Base-by-base conservation (phyloP, 495 filamentous ascomycete species). In the Baudoinia panamericana region DNA sequence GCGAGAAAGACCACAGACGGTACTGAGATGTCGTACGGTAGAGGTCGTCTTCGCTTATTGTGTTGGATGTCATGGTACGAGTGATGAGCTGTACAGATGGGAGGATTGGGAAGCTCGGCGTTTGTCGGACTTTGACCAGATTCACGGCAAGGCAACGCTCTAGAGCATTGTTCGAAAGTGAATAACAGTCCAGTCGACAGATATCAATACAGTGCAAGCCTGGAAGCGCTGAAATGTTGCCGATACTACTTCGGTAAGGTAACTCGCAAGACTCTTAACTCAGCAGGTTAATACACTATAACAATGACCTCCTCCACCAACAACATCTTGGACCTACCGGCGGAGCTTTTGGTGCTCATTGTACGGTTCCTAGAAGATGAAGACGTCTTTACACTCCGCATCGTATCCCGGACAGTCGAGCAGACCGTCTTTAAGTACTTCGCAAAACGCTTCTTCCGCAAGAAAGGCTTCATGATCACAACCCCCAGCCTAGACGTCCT, bases 11-110 rank as follows among this genome's bases (percentile, higher is more conserved):
- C 87, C 92, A 97, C 27, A 84, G 63, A 27, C 80, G 73, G 57
- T 75, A 94, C 60, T 97, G 90, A 30, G 84, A 88, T 0, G 86
- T 90, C 15, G 79, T 67, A n/a, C 81, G 81, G 64, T 96, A 97
- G 34, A 86, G 68, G 45, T 81, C 80, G 58, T 97, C 90, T 68
- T 97, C 90, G 43, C 69, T 73, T 69, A 81, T 70, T 12, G 43
- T 18, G 21, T 41, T n/a, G n/a, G n/a, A 31, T 25, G 43, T 40
- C 47, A 50, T 50, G 18, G 33, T 26, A 8, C 15, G 28, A 12
- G 7, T 3, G 1, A 26, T 36, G 37, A 12, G 3, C 3, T 26
- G n/a, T 10, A 32, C 31, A 32, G 6, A 25, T 12, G 2, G 4
- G 4, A 2, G 31, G 34, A 7, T 19, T 4, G 26, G 20, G 34